phyloP scores from a whole-genome alignment of 768 basidiomycete species.

The Neoboletus subvelutipes region DNA sequence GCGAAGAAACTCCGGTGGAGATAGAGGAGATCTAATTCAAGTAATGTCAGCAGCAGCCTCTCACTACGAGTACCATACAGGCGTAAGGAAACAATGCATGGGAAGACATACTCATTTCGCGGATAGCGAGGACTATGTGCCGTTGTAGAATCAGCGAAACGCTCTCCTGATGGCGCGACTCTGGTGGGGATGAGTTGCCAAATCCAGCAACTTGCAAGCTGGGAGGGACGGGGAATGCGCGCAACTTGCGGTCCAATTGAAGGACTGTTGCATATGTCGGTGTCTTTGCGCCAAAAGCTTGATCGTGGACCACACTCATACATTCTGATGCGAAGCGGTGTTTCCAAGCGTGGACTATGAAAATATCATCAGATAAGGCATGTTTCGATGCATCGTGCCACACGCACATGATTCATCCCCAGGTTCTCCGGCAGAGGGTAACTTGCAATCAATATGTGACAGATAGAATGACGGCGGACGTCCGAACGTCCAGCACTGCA shows the following conservation, averaged over 20 bases:
- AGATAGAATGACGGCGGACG: slow-evolving; percentile 68
- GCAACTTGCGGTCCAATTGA: slow-evolving; percentile 65
- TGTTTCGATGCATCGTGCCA: background rate
- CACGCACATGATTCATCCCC: slow-evolving; percentile 60
- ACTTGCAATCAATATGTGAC: slow-evolving; percentile 64
- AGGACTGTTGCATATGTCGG: slow-evolving; percentile 66
- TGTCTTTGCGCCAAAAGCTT: slow-evolving; percentile 68
- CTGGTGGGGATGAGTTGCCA: slow-evolving; percentile 49
- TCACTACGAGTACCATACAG: background rate
- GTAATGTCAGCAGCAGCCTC: slow-evolving; percentile 16
- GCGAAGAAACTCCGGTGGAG: slow-evolving; percentile 75
- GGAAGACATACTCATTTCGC: slow-evolving; percentile 60
- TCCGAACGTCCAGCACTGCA: slow-evolving; percentile 68
- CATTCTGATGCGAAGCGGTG: slow-evolving; percentile 67
- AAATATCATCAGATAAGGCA: background rate
- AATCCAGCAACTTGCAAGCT: slow-evolving; percentile 69
- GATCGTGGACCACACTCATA: slow-evolving; percentile 67
- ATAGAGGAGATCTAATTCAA: slow-evolving; percentile 57
- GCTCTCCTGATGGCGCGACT: slow-evolving; percentile 37
- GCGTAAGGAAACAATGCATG: background rate
- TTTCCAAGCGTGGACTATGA: slow-evolving; percentile 66
- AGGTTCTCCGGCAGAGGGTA: slow-evolving; percentile 50
- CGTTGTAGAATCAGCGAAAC: slow-evolving; percentile 55
- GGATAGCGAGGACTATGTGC: slow-evolving; percentile 65
- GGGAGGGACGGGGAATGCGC: slow-evolving; percentile 65